These are phyloP conservation scores for Colletotrichum graminicola DNA, from an alignment of 2,329 filamentous ascomycete genomes.

Conservation along the genomic window DNA sequence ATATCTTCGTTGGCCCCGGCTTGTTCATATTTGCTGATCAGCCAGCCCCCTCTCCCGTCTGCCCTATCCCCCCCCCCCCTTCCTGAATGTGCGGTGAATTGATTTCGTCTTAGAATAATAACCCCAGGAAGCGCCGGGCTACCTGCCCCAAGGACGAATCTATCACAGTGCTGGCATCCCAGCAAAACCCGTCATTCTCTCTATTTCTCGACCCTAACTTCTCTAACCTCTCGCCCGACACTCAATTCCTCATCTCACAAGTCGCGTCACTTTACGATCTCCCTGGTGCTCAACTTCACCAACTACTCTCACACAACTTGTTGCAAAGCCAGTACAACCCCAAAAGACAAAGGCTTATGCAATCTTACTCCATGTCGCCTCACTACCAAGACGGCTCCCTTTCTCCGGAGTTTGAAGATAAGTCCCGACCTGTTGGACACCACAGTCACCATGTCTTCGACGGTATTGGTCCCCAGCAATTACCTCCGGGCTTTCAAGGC, in stretches of 20 bases:
- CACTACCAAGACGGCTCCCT: slow-evolving; percentile 44
- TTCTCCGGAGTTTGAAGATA: slow-evolving; percentile 50
- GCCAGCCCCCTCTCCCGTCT: slow-evolving; percentile 44
- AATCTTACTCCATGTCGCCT: slow-evolving; percentile 51
- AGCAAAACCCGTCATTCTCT: slow-evolving; percentile 45
- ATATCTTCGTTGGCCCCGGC: slow-evolving; percentile 46
- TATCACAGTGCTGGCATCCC: slow-evolving; percentile 51
- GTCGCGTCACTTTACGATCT: slow-evolving; percentile 50
- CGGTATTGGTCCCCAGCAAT: slow-evolving; percentile 19
- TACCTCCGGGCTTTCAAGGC: slow-evolving; percentile 41
- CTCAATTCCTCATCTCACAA: slow-evolving; percentile 47
- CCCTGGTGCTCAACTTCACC: slow-evolving; percentile 50
- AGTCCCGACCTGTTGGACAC: slow-evolving; percentile 45
- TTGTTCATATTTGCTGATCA: slow-evolving; percentile 41
- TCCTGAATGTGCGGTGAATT: slow-evolving; percentile 55
- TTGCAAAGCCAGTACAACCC: slow-evolving; percentile 42
- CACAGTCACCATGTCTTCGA: slow-evolving; percentile 45
- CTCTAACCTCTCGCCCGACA: slow-evolving; percentile 46
- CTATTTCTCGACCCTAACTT: slow-evolving; percentile 44
- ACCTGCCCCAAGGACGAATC: slow-evolving; percentile 54
- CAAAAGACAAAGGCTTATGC: slow-evolving; percentile 51
- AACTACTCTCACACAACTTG: slow-evolving; percentile 38
- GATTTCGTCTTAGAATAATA: slow-evolving; percentile 52
- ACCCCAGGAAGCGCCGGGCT: slow-evolving; percentile 60
- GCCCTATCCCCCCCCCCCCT: slow-evolving; percentile 46